Conservation (phyloP, 2,329 filamentous ascomycete genomes). For the Calycina herbarum region DNA sequence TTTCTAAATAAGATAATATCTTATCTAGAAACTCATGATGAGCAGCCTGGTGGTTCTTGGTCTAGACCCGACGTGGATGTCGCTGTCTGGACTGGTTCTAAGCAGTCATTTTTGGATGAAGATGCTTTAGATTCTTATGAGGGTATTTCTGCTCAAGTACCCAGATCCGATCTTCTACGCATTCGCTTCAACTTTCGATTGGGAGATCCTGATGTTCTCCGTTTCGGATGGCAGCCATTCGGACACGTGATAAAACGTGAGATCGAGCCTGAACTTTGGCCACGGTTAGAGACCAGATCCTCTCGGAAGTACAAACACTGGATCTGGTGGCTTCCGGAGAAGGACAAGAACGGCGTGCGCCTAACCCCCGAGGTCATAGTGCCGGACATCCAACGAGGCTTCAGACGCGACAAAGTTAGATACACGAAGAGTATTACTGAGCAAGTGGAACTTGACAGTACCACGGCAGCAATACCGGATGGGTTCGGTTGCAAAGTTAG, state of each 20-base stretch:
- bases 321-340: conserved; percentile 17
- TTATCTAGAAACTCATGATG: conserved; percentile 13
- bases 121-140: conserved; percentile 14
- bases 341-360: conserved; percentile 5
- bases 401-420: conserved; percentile 10
- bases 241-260: conserved; percentile 16
- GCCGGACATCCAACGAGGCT: conserved; percentile 9
- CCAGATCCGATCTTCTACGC: conserved; percentile 18
- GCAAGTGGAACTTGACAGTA: too few species aligned
- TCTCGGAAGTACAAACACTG: conserved; percentile 19
- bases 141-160: conserved; percentile 8
- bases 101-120: conserved; percentile 22
- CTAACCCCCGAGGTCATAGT: background rate
- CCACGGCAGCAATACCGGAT: too few species aligned
- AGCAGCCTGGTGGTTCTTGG: conserved; percentile 12
- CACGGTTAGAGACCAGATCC: conserved; percentile 15
- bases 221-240: conserved; percentile 19
- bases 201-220: conserved; percentile 6
- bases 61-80: conserved; percentile 16
- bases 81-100: conserved; percentile 18
- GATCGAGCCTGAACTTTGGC: conserved; percentile 21
- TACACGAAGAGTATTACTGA: too few species aligned
- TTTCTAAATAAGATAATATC: conserved; percentile 15
- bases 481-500: too few species aligned
- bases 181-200: conserved; percentile 21